Evolutionary conservation across 2,329 filamentous ascomycete species (phyloP).

Genomic region (Mycocentrospora acerina): DNA sequence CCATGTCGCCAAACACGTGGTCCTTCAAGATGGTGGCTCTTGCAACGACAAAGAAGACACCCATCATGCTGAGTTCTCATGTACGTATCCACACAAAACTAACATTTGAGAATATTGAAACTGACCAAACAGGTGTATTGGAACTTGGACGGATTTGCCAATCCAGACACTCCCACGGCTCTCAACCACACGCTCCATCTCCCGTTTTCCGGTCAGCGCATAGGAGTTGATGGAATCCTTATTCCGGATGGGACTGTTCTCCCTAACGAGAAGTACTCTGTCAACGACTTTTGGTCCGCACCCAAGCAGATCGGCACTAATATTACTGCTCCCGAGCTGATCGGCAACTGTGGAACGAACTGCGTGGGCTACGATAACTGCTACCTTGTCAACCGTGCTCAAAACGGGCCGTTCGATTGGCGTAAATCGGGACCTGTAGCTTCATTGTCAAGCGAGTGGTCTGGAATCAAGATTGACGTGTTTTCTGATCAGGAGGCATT

Average conservation of each 20-base stretch:
- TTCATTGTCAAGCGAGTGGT: conserved; percentile 69
- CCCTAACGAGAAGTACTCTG: conserved; percentile 65
- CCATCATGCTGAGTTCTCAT: conserved; percentile 77
- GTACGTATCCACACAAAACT: conserved; percentile 46
- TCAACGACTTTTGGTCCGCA: conserved; percentile 79
- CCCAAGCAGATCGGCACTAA: conserved; percentile 79
- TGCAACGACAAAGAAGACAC: conserved; percentile 72
- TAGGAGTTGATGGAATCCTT: conserved; percentile 61
- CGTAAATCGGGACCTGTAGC: conserved; percentile 60
- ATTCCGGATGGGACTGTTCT: conserved; percentile 61
- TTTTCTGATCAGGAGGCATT: conserved; percentile 82
- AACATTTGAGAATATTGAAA: not conserved
- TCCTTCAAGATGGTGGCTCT: conserved; percentile 72
- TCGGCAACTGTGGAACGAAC: conserved; percentile 74
- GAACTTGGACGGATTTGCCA: conserved; percentile 79
- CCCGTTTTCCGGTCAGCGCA: conserved; percentile 70
- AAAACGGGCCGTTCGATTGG: conserved; percentile 64
- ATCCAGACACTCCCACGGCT: conserved; percentile 64
- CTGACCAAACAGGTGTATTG: conserved; percentile 64
- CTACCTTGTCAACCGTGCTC: conserved; percentile 66
- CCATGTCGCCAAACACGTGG: conserved; percentile 66
- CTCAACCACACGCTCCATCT: conserved; percentile 73
- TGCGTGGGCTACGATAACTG: conserved; percentile 86
- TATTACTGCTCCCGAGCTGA: conserved; percentile 61
- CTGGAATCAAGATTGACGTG: conserved; percentile 80